A percentile compares a stretch with the other conserved stretches of the same genome.
These are phyloP conservation scores for Begonia fuchsioides DNA, from an alignment of 306 rosid genomes.

Conservation along the genomic window DNA sequence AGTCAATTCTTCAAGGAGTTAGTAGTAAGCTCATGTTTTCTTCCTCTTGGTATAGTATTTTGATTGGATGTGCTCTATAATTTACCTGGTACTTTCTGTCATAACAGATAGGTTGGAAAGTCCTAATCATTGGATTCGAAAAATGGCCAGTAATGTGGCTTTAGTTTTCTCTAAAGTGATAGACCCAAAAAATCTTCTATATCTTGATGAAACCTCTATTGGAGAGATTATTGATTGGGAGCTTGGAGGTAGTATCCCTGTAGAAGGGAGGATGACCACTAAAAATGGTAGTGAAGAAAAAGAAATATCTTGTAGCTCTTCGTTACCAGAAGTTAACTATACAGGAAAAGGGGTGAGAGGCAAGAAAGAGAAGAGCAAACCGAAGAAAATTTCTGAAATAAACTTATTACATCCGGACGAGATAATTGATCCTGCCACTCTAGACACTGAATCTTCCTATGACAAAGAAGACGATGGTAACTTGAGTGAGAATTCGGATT, in stretches of 20 bases:
- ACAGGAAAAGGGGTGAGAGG: slow-evolving; percentile 16
- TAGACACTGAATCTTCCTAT: slow-evolving; percentile 38
- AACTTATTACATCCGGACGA: slow-evolving; percentile 80
- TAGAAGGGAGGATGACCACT: slow-evolving; percentile 23
- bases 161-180: slow-evolving; percentile 72
- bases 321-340: slow-evolving; percentile 17
- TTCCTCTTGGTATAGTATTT: slow-evolving; percentile 3
- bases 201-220: slow-evolving; percentile 70
- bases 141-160: slow-evolving; percentile 81
- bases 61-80: slow-evolving; percentile 1
- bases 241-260: slow-evolving; percentile 35
- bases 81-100: slow-evolving; percentile 8
- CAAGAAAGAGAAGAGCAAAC: slow-evolving; percentile 27
- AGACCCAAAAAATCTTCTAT: slow-evolving; percentile 86
- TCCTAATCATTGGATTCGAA: slow-evolving; percentile 62
- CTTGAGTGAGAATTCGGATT: slow-evolving; percentile 65
- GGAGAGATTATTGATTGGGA: slow-evolving; percentile 76
- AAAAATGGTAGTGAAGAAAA: slow-evolving; percentile 16
- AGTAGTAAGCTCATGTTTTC: slow-evolving; percentile 45
- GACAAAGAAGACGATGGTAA: slow-evolving; percentile 38
- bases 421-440: slow-evolving; percentile 64
- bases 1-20: slow-evolving; percentile 86
- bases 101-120: slow-evolving; percentile 90
- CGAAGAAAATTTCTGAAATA: slow-evolving; percentile 30
- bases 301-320: slow-evolving; percentile 16